phyloP scores from a whole-genome alignment of 768 basidiomycete genomes.

The Trametopsis cervina region DNA sequence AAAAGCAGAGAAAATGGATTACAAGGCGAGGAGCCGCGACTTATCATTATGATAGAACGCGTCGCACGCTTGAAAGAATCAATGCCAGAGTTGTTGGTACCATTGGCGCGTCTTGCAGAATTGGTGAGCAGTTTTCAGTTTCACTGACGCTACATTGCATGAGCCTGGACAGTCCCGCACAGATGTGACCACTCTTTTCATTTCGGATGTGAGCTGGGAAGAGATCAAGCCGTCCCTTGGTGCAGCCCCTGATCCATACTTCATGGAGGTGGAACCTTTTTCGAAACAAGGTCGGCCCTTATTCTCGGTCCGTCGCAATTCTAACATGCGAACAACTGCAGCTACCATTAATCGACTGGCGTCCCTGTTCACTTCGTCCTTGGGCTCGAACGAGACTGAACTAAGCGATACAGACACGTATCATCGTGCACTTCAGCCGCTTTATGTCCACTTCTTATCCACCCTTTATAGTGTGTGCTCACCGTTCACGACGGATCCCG shows the following conservation, averaged over 20 bases:
- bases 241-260: conserved; percentile 68
- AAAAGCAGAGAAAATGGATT: conserved; percentile 26
- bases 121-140: conserved; percentile 38
- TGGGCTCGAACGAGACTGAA: neutral
- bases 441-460: conserved; percentile 59
- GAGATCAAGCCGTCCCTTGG: conserved; percentile 64
- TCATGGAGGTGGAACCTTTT: conserved; percentile 46
- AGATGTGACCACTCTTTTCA: conserved; percentile 51
- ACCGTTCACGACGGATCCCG: conserved; percentile 56
- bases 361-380: conserved; percentile 34
- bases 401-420: conserved; percentile 30
- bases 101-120: conserved; percentile 65
- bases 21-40: conserved; percentile 26
- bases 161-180: conserved; percentile 40
- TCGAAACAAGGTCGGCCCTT: conserved; percentile 49
- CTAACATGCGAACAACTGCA: conserved; percentile 10
- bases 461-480: conserved; percentile 55
- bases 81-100: conserved; percentile 60
- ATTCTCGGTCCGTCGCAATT: neutral
- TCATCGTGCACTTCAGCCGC: conserved; percentile 45
- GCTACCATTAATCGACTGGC: conserved; percentile 19
- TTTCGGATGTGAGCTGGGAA: conserved; percentile 65
- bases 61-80: conserved; percentile 59
- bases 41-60: conserved; percentile 61
- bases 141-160: neutral